Evolutionary conservation across 1,139 yeast genomes (phyloP).

Genomic region (Maudiozyma humilis): DNA sequence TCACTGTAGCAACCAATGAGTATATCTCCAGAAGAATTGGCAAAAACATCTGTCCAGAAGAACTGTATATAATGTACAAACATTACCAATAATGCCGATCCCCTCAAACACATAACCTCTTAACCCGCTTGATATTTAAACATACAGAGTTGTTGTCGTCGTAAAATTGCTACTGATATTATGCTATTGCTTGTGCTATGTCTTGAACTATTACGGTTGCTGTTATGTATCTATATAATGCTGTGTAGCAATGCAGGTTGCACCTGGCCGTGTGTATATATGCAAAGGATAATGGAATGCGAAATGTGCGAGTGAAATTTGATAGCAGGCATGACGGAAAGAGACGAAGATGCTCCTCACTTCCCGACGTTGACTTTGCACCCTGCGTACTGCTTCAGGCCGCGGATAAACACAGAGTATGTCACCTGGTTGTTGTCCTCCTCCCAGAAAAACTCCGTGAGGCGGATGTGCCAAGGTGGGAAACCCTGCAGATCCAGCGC

Average conservation of each 20-base stretch:
- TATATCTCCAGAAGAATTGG: too few relatives aligned
- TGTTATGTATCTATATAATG: too few relatives aligned
- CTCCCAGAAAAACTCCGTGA: constrained; percentile 86
- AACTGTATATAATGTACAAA: too few relatives aligned
- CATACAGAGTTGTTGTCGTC: too few relatives aligned
- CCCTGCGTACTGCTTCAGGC: constrained; percentile 66
- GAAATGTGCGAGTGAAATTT: too few relatives aligned
- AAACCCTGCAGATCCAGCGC: constrained; percentile 80
- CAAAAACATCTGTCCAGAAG: too few relatives aligned
- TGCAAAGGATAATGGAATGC: neutral
- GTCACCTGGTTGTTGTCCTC: constrained; percentile 72
- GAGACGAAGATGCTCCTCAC: constrained; percentile 23
- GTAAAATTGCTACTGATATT: neutral
- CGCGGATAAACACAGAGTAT: constrained; percentile 79
- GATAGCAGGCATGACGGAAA: neutral
- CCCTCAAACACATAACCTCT: too few relatives aligned
- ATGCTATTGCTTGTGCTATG: neutral
- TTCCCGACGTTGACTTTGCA: constrained; percentile 86
- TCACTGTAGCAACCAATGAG: too few relatives aligned
- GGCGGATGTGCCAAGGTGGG: constrained; percentile 96
- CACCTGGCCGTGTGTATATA: neutral
- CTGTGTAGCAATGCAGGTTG: neutral
- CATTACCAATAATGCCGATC: too few relatives aligned
- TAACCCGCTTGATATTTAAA: too few relatives aligned
- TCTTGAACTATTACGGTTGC: neutral